These are phyloP conservation scores for Pseudogymnoascus sp. DNA, from an alignment of 2,329 filamentous ascomycete species.

Conservation along the genomic window DNA sequence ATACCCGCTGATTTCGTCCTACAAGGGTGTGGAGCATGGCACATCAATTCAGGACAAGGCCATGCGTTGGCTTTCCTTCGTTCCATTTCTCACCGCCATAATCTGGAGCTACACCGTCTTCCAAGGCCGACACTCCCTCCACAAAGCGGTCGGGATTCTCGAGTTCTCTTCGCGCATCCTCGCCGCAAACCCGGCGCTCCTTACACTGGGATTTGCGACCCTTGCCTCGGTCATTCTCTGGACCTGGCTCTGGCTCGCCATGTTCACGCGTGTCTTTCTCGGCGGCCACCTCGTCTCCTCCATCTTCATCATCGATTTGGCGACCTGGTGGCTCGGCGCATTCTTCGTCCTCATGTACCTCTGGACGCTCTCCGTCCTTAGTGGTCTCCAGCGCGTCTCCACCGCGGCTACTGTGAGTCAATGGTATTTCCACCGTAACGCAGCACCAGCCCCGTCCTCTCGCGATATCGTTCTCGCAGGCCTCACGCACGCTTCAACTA, in stretches of 20 bases:
- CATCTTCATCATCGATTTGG: slow-evolving; percentile 74
- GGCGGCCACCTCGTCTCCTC: slow-evolving; percentile 73
- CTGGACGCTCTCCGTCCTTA: slow-evolving; percentile 84
- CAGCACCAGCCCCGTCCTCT: slow-evolving; percentile 67
- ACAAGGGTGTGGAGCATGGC: slow-evolving; percentile 68
- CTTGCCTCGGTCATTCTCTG: slow-evolving; percentile 70
- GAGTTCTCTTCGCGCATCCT: slow-evolving; percentile 89
- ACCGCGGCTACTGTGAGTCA: slow-evolving; percentile 94
- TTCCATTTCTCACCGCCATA: slow-evolving; percentile 65
- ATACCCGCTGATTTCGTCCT: slow-evolving; percentile 86
- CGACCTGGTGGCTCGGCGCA: slow-evolving; percentile 90
- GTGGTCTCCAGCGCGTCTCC: slow-evolving; percentile 80
- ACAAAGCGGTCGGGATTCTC: slow-evolving; percentile 77
- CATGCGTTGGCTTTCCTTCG: slow-evolving; percentile 79
- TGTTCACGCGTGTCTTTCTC: slow-evolving; percentile 94
- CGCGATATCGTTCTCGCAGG: slow-evolving; percentile 76
- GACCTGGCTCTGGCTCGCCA: slow-evolving; percentile 93
- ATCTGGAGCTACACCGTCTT: slow-evolving; percentile 80
- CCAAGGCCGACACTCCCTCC: slow-evolving; percentile 70
- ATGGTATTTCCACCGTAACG: slow-evolving; percentile 97
- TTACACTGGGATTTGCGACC: slow-evolving; percentile 73
- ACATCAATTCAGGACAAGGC: slow-evolving; percentile 72
- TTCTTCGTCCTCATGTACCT: slow-evolving; percentile 93
- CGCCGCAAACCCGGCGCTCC: slow-evolving; percentile 71
- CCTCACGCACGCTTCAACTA: slow-evolving; percentile 70